Evolutionary conservation across 1,284 basidiomycete genomes (phyloP).

Genomic region (Anthracocystis walkeri): DNA sequence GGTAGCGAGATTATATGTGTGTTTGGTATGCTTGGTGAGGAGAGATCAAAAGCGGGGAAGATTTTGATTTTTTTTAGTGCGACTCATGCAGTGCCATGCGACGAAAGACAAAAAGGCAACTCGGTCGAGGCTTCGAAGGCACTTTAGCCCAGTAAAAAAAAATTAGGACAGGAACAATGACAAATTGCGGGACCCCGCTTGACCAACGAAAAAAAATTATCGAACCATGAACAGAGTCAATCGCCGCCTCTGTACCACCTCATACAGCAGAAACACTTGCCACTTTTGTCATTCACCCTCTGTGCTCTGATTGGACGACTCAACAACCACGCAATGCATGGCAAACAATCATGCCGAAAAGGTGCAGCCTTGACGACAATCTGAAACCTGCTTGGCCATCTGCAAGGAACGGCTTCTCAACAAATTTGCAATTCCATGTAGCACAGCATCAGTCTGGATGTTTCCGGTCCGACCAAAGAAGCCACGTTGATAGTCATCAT

Average conservation of each 20-base stretch:
- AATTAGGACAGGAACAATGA: neutral
- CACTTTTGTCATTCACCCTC: too few relatives aligned
- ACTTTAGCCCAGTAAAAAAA: conserved; percentile 2
- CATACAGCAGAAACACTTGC: too few relatives aligned
- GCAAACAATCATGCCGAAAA: neutral
- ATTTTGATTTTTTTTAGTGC: neutral
- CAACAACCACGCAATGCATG: neutral
- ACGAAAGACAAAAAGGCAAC: neutral
- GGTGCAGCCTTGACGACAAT: neutral
- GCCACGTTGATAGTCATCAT: neutral
- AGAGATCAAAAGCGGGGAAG: conserved; percentile 9
- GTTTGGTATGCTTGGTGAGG: neutral
- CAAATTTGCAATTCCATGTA: neutral
- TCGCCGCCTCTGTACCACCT: neutral
- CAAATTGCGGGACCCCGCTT: conserved; percentile 2
- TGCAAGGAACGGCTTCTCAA: conserved; percentile 7
- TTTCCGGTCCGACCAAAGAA: neutral
- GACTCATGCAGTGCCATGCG: neutral
- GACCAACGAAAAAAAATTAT: neutral
- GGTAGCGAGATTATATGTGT: conserved; percentile 20
- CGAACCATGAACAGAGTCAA: neutral
- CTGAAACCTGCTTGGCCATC: neutral
- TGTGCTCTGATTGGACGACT: too few relatives aligned
- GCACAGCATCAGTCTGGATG: neutral
- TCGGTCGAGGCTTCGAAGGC: neutral